phyloP scores from a whole-genome alignment of 768 basidiomycete genomes.

The Baorangia bicolor region DNA sequence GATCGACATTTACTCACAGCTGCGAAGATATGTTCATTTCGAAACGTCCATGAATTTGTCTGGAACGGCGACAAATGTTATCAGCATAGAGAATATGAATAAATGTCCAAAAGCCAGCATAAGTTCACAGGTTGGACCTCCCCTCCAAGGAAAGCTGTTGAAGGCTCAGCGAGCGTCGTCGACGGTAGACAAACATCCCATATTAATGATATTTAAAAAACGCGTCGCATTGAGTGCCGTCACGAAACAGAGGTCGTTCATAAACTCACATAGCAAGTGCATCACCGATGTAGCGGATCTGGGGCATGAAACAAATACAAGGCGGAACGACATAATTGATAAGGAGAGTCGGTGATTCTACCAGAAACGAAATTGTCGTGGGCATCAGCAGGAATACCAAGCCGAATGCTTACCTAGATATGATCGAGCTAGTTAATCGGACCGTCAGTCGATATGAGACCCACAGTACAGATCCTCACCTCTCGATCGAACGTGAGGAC shows the following conservation, averaged over 20 bases:
- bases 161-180: background rate
- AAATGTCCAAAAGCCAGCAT: background rate
- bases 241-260: background rate
- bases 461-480: conserved; percentile 1
- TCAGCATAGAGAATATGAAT: background rate
- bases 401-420: conserved; percentile 13
- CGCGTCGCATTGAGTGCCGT: background rate
- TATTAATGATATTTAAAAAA: conserved; percentile 13
- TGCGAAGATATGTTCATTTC: background rate
- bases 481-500: conserved; percentile 19
- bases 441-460: background rate
- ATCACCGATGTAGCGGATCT: conserved; percentile 26
- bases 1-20: background rate
- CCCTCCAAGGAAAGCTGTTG: conserved; percentile 12
- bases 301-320: background rate
- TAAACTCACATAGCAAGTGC: conserved; percentile 16
- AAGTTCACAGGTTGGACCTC: conserved; percentile 5
- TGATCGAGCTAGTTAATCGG: conserved; percentile 10
- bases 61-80: background rate
- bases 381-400: background rate
- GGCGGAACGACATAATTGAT: conserved; percentile 10
- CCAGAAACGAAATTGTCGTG: background rate
- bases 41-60: background rate
- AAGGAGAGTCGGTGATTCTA: conserved; percentile 4
- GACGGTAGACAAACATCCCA: background rate